A percentile compares a stretch with the other conserved stretches of the same genome.
Evolutionary conservation across 495 filamentous ascomycete genomes (phyloP).

Genomic region (Aspergillus steynii): DNA sequence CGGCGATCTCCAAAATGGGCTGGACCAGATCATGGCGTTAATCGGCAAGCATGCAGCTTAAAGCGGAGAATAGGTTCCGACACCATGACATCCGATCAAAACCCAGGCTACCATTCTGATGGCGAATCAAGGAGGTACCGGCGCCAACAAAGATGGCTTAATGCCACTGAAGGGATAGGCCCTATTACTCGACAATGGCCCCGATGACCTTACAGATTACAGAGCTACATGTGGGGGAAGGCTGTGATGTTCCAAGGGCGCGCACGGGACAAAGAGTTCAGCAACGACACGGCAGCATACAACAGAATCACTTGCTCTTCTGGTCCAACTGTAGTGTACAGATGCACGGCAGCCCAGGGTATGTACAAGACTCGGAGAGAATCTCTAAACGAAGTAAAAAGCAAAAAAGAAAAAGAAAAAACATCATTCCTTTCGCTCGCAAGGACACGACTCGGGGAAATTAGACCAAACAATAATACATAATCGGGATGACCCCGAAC

Average conservation of each 20-base stretch:
- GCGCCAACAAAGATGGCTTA: not conserved
- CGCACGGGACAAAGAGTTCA: constrained; percentile 16
- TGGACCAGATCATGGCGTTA: constrained; percentile 38
- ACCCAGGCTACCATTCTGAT: not conserved
- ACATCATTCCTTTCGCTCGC: constrained; percentile 49
- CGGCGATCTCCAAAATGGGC: constrained; percentile 23
- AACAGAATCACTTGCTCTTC: constrained; percentile 50
- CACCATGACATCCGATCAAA: not conserved
- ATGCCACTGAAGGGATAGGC: not conserved
- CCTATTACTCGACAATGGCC: not conserved
- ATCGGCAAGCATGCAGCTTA: constrained; percentile 29
- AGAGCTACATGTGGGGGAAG: constrained; percentile 4
- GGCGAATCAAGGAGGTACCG: not conserved
- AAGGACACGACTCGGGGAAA: constrained; percentile 49
- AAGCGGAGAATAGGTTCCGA: constrained; percentile 5
- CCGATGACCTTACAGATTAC: not conserved
- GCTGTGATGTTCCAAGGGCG: constrained; percentile 7
- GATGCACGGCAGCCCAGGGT: constrained; percentile 48
- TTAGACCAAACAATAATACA: constrained; percentile 55
- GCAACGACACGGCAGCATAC: constrained; percentile 35
- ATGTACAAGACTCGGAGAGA: constrained; percentile 51
- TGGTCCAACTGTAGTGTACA: constrained; percentile 49
- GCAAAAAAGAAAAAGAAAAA: constrained; percentile 12
- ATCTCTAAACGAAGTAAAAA: constrained; percentile 45
- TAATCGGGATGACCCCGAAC: constrained; percentile 41